phyloP scores from a whole-genome alignment of 805 yeast species.

The Lachancea nothofagi region DNA sequence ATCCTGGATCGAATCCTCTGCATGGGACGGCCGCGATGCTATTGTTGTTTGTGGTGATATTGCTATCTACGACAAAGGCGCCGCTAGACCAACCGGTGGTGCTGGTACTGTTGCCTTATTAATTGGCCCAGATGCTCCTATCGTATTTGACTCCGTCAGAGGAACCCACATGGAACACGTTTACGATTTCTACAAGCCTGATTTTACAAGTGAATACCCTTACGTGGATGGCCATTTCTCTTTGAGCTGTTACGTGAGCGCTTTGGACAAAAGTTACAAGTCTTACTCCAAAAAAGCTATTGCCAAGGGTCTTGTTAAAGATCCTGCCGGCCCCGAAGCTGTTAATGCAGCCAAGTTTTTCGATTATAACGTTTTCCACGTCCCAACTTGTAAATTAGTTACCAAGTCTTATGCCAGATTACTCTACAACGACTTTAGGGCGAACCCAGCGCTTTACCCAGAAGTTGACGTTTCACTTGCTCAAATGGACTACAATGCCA shows the following conservation, averaged over 20 bases:
- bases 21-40: conserved; percentile 99
- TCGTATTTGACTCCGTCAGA: conserved; percentile 82
- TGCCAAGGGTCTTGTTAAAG: conserved; percentile 42
- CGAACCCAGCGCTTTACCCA: conserved; percentile 60
- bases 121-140: conserved; percentile 97
- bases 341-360: conserved; percentile 70
- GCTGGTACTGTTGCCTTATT: conserved; percentile 93
- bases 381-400: conserved; percentile 95
- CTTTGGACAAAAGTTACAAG: conserved; percentile 81
- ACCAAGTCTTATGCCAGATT: conserved; percentile 89
- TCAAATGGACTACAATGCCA: conserved; percentile 61
- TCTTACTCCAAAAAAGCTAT: conserved; percentile 73
- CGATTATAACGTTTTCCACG: conserved; percentile 95
- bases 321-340: conserved; percentile 44
- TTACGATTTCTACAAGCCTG: conserved; percentile 97
- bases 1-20: conserved; percentile 92
- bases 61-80: conserved; percentile 94
- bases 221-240: conserved; percentile 97
- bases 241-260: conserved; percentile 86
- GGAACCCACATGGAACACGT: conserved; percentile 96
- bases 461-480: conserved; percentile 50
- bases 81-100: conserved; percentile 99
- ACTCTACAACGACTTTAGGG: conserved; percentile 78
- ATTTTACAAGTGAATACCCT: conserved; percentile 93
- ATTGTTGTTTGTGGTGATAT: conserved; percentile 96